These are phyloP conservation scores for Amylocystis lapponica DNA, from an alignment of 768 basidiomycete species.

Conservation along the genomic window DNA sequence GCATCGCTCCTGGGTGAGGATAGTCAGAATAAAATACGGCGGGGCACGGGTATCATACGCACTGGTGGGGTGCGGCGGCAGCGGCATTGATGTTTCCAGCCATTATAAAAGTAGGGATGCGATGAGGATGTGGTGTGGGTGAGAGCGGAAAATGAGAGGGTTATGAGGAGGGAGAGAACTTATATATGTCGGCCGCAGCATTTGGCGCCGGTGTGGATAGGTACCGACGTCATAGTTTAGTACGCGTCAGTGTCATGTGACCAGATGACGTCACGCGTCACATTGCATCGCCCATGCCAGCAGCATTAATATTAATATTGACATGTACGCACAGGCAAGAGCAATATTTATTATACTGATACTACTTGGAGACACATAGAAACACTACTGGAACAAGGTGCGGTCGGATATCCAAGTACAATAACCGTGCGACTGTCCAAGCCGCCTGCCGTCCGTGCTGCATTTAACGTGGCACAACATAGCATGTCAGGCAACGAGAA, in stretches of 20 bases:
- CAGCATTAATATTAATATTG: no score
- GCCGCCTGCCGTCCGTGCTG: no score
- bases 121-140: background rate
- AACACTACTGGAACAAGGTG: no score
- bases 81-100: background rate
- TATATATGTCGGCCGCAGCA: background rate
- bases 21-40: background rate
- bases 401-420: no score
- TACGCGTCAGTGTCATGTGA: background rate
- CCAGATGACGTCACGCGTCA: constrained; percentile 1
- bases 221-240: background rate
- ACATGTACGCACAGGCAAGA: no score
- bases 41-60: constrained; percentile 5
- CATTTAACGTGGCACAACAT: no score
- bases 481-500: no score
- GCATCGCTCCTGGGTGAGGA: constrained; percentile 19
- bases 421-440: no score
- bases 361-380: no score
- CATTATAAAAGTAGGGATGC: constrained; percentile 2
- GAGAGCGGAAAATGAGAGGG: background rate
- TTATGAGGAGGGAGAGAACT: background rate
- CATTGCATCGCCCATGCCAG: no score
- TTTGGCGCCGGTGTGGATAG: background rate
- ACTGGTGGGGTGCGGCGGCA: constrained; percentile 2
- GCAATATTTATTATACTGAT: no score